phyloP scores from a whole-genome alignment of 805 yeast genomes.

The Ogataea parapolymorpha region DNA sequence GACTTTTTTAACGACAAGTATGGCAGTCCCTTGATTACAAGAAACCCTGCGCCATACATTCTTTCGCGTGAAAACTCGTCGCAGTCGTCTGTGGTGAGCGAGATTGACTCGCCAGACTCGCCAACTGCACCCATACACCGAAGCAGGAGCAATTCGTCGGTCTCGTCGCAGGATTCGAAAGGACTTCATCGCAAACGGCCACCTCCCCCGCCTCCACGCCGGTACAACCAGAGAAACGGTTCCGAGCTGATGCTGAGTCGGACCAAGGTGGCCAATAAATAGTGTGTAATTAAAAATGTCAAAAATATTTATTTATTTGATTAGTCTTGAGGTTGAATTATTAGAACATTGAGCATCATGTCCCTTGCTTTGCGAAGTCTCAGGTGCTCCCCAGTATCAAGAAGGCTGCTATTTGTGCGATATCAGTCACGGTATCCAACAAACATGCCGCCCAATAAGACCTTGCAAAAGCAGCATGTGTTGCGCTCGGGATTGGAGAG shows the following conservation, averaged over 20 bases:
- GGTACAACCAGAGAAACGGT: slow-evolving; percentile 7
- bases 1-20: slow-evolving; percentile 15
- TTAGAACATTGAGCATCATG: neutral
- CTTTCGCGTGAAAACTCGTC: slow-evolving; percentile 12
- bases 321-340: slow-evolving; percentile 1
- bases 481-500: slow-evolving; percentile 40
- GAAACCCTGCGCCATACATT: slow-evolving; percentile 3
- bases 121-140: slow-evolving; percentile 9
- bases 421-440: neutral
- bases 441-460: slow-evolving; percentile 4
- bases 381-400: neutral
- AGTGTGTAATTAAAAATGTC: neutral
- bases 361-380: slow-evolving; percentile 1
- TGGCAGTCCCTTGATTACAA: neutral
- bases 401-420: neutral
- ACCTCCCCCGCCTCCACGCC: slow-evolving; percentile 24
- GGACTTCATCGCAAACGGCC: slow-evolving; percentile 15
- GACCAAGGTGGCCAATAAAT: slow-evolving; percentile 12
- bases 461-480: slow-evolving; percentile 15
- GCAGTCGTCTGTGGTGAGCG: slow-evolving; percentile 17
- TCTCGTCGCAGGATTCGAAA: slow-evolving; percentile 16
- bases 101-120: slow-evolving; percentile 15
- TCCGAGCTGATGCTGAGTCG: slow-evolving; percentile 21
- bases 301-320: too few relatives aligned
- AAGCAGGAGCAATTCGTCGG: slow-evolving; percentile 15